These are phyloP conservation scores for Corymbia calophylla DNA, from an alignment of 441 rosid genomes.

Conservation along the genomic window DNA sequence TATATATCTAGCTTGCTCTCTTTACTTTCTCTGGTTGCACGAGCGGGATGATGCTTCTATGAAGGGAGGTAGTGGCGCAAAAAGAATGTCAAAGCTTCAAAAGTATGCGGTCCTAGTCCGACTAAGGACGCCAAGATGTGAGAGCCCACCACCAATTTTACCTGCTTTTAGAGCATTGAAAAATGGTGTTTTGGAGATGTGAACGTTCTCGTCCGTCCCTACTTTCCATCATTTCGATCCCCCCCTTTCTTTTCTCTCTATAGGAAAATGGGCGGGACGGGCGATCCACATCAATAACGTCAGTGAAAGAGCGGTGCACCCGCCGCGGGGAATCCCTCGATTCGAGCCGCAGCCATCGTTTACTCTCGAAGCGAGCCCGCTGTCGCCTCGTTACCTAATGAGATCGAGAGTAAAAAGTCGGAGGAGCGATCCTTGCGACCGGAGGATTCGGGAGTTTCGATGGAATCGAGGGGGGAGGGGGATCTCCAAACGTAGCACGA, in stretches of 20 bases:
- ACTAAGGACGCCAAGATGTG: background rate
- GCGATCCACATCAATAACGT: background rate
- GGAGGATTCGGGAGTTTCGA: background rate
- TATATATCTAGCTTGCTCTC: background rate
- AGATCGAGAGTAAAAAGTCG: background rate
- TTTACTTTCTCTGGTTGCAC: background rate
- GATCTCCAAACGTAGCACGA: background rate
- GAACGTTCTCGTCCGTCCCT: background rate
- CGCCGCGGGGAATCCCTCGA: background rate
- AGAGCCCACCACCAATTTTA: background rate
- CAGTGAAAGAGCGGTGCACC: background rate
- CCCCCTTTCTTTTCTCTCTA: background rate
- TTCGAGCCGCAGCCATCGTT: background rate
- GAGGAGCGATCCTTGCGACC: background rate
- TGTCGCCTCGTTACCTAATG: background rate
- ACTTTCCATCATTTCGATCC: background rate
- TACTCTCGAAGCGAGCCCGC: background rate
- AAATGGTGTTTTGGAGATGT: background rate
- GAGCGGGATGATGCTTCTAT: background rate
- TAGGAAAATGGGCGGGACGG: background rate
- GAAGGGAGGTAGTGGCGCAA: background rate
- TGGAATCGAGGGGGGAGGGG: background rate
- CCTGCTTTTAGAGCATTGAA: background rate
- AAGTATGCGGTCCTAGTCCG: background rate
- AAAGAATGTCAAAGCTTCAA: background rate